These are phyloP conservation scores for Botrytis fabae DNA, from an alignment of 2,329 filamentous ascomycete genomes.

Conservation along the genomic window DNA sequence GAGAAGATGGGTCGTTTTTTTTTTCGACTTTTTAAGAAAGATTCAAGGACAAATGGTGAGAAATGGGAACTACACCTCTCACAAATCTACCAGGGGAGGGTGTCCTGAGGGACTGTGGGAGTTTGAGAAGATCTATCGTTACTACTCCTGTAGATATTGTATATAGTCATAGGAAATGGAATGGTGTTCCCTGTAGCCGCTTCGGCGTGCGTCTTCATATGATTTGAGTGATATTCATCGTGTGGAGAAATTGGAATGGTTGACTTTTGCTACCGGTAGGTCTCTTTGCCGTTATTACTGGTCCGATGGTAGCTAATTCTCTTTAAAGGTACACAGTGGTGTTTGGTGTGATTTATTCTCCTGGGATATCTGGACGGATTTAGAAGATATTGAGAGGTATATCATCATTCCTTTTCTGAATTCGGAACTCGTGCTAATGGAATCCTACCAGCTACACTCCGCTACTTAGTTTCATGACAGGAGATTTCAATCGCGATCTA, in stretches of 20 bases:
- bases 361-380: background rate
- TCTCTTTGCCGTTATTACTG: background rate
- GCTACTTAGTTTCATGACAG: background rate
- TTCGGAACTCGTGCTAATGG: background rate
- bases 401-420: background rate
- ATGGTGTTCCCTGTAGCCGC: background rate
- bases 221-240: background rate
- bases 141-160: background rate
- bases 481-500: background rate
- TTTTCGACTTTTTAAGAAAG: background rate
- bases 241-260: background rate
- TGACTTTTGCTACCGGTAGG: background rate
- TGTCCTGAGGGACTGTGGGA: background rate
- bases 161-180: background rate
- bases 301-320: background rate
- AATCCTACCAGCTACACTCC: background rate
- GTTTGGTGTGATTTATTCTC: background rate
- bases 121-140: background rate
- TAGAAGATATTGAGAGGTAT: background rate
- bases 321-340: background rate
- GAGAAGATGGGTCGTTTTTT: background rate
- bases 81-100: background rate
- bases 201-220: background rate
- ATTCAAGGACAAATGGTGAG: background rate
- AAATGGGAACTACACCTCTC: background rate